Base-by-base conservation (phyloP, 345 rosid species). In the Isatis tinctoria region DNA sequence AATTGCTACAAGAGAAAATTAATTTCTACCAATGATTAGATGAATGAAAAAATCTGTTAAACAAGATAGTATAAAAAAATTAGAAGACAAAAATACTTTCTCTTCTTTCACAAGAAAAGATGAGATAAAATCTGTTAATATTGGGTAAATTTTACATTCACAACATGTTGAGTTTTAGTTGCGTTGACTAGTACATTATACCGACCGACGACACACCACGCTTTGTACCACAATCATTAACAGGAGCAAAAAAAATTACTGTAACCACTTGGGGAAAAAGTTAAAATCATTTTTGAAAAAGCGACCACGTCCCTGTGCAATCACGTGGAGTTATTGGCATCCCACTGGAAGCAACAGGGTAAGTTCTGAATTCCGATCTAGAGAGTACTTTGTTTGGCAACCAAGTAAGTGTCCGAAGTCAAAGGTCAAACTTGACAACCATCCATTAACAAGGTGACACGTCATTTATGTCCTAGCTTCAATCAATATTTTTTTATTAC, bases 371-470 rank as follows among this genome's bases (percentile, higher is more conserved):
- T 10, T 32, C 22, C 5, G n/a, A 49, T 10, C 36, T 28, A 35
- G 37, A 35, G 37, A 35, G 37, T 33, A 32, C 49, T 65, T 65
- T 41, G 77, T 56, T 65, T 74, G 72, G 72, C 59, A 57, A 49
- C 65, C 72, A 74, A 45, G 65, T 17, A 65, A 65, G 22, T 37
- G 14, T 24, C 48, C 0, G 27, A 74, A 66, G 60, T 74, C 78
- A 37, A 48, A 24, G 8, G 67, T 66, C 72, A 74, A 67, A 27
- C 1, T 37, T 17, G 52, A 37, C 52, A 58, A 28, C 32, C 1
- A 2, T 9, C 73, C 60, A 74, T 3, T 67, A 13, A 39, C 8
- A 27, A 0, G 14, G 2, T 37, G 35, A 37, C 67, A 66, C 67
- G 27, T 37, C 52, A 17, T 13, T 22, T 12, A 0, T 7, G 28